These are phyloP conservation scores for Stentor coeruleus DNA, from an alignment of 73 alveolate species.

Conservation along the genomic window DNA sequence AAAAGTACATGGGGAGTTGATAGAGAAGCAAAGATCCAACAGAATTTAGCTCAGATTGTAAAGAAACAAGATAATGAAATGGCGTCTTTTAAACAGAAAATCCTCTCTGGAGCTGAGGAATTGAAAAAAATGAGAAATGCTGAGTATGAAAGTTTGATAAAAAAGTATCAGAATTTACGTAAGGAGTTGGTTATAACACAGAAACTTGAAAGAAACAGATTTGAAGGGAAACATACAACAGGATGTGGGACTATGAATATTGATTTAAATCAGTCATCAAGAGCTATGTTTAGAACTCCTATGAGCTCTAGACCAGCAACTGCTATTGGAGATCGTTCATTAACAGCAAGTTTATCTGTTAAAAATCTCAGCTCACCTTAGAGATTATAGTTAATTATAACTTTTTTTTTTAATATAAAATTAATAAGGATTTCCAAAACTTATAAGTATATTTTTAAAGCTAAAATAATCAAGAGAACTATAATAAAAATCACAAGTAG, in stretches of 20 bases:
- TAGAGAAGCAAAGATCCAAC: not conserved
- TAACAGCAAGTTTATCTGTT: not conserved
- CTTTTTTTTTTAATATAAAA: not conserved
- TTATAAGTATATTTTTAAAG: not conserved
- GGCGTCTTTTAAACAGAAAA: not conserved
- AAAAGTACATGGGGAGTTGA: not conserved
- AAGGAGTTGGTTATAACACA: not conserved
- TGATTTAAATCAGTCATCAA: not conserved
- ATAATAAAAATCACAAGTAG: not conserved
- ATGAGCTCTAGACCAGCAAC: not conserved
- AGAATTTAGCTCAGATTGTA: not conserved
- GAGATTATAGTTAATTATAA: not conserved
- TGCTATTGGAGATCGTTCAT: not conserved
- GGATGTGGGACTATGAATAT: too few species aligned
- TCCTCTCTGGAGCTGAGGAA: not conserved
- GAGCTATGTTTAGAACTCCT: not conserved
- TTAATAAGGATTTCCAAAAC: not conserved
- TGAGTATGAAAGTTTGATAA: not conserved
- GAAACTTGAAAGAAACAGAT: not conserved
- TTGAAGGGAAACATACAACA: not conserved
- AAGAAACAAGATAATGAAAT: not conserved
- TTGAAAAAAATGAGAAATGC: not conserved
- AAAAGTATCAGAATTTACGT: not conserved
- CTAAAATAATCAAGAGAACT: not conserved
- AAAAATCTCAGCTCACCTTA: not conserved